These are phyloP conservation scores for Malassezia psittaci DNA, from an alignment of 1,284 basidiomycete species.

Conservation along the genomic window DNA sequence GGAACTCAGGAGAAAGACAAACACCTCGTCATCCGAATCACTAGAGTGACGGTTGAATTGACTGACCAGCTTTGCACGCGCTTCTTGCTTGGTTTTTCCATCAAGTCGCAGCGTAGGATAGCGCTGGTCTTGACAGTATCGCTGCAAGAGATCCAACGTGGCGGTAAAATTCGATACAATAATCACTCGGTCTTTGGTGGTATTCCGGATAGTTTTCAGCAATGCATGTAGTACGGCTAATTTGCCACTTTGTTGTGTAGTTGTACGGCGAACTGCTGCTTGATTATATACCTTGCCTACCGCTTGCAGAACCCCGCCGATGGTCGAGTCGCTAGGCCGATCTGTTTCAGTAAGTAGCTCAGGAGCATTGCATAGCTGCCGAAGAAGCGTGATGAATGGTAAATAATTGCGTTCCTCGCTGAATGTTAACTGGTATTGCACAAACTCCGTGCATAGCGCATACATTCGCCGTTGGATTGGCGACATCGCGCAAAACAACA, in stretches of 20 bases:
- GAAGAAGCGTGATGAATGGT: slow-evolving; percentile 48
- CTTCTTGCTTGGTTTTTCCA: slow-evolving; percentile 52
- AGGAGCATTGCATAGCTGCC: slow-evolving; percentile 88
- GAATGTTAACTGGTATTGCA: slow-evolving; percentile 23
- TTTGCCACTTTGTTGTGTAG: slow-evolving; percentile 49
- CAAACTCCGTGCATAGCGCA: slow-evolving; percentile 53
- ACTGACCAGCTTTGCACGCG: slow-evolving; percentile 29
- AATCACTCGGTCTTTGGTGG: slow-evolving; percentile 60
- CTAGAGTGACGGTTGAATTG: slow-evolving; percentile 28
- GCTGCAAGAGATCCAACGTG: slow-evolving; percentile 80
- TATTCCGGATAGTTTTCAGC: slow-evolving; percentile 57
- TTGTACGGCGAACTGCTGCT: background rate
- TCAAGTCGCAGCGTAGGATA: slow-evolving; percentile 65
- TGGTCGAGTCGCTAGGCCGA: background rate
- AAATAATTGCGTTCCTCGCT: slow-evolving; percentile 32
- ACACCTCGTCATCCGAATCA: slow-evolving; percentile 26
- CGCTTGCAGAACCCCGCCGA: background rate
- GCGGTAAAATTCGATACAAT: slow-evolving; percentile 51
- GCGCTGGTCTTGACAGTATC: slow-evolving; percentile 8
- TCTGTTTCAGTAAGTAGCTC: slow-evolving; percentile 53
- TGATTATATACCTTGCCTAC: background rate
- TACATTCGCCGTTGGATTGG: slow-evolving; percentile 70
- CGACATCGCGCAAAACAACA: slow-evolving; percentile 20
- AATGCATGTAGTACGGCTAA: slow-evolving; percentile 65
- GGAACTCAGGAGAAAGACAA: slow-evolving; percentile 86